Percentiles rank a stretch among this genome's conserved stretches.
Evolutionary conservation across 2,329 filamentous ascomycete species (phyloP).

Genomic region (Xylariaceae sp.): DNA sequence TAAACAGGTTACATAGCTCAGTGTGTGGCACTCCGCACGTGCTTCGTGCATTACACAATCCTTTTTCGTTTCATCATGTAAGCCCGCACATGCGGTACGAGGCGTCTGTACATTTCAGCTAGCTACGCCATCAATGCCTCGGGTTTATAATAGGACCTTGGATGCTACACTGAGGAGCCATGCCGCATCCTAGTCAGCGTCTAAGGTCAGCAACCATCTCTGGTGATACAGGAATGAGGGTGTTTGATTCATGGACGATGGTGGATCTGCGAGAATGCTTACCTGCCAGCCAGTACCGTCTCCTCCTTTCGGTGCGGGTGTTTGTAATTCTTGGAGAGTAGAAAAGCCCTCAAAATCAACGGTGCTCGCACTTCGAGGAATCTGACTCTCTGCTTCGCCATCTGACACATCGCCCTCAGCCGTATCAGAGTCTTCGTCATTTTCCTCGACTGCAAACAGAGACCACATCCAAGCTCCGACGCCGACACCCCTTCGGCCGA

Average conservation of each 20-base stretch:
- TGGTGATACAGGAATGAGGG: too few species aligned
- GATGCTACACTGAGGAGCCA: conserved; percentile 64
- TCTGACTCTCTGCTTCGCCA: conserved; percentile 34
- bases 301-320: conserved; percentile 49
- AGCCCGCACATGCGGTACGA: too few species aligned
- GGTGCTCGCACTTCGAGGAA: conserved; percentile 35
- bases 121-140: too few species aligned
- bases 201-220: too few species aligned
- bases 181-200: conserved; percentile 62
- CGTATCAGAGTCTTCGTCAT: conserved; percentile 47
- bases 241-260: too few species aligned
- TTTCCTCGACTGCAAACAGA: conserved; percentile 59
- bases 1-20: too few species aligned
- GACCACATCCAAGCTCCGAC: conserved; percentile 61
- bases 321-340: conserved; percentile 39
- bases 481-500: conserved; percentile 49
- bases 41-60: too few species aligned
- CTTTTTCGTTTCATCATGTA: too few species aligned
- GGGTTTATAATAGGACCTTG: conserved; percentile 52
- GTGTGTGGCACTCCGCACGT: too few species aligned
- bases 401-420: conserved; percentile 36
- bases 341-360: conserved; percentile 40
- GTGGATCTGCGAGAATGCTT: too few species aligned
- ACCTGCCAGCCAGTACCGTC: conserved; percentile 58
- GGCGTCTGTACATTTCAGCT: too few species aligned